These are phyloP conservation scores for Capsicum chinense DNA, from an alignment of 257 asterid genomes.

Conservation along the genomic window DNA sequence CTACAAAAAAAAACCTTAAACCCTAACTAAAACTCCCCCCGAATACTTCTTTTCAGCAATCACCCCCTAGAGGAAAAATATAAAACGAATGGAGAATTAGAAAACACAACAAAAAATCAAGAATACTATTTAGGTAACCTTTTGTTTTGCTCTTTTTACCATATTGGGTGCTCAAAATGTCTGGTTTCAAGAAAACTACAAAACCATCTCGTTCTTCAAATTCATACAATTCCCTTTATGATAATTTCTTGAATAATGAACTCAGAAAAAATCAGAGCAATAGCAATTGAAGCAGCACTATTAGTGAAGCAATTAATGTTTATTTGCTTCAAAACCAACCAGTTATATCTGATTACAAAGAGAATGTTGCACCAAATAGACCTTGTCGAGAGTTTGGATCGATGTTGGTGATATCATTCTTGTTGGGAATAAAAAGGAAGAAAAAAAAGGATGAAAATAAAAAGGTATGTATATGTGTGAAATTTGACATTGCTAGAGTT, in stretches of 20 bases:
- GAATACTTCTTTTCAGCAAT: no score
- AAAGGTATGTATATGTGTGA: no score
- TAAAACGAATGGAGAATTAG: no score
- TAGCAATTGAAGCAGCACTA: constrained; percentile 33
- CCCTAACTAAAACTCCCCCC: no score
- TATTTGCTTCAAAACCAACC: constrained; percentile 39
- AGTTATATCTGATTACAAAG: constrained; percentile 45
- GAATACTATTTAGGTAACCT: constrained; percentile 6
- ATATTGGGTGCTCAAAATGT: constrained; percentile 37
- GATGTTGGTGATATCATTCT: no score
- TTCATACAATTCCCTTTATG: constrained; percentile 58
- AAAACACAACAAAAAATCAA: background rate
- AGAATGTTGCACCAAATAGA: constrained; percentile 45
- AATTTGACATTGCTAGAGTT: no score
- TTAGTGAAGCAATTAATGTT: constrained; percentile 19
- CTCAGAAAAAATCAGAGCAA: constrained; percentile 50
- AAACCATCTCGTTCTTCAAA: constrained; percentile 53
- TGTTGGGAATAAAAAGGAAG: constrained; percentile 31
- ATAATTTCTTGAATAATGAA: constrained; percentile 68
- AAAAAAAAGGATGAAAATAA: no score
- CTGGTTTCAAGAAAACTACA: constrained; percentile 55
- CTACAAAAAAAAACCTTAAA: no score
- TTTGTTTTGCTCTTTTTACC: constrained; percentile 23
- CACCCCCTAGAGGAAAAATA: no score
- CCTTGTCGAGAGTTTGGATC: no score